Evolutionary conservation across 495 filamentous ascomycete genomes (phyloP), one percentile per base, ranked within the genome.

Genomic region (Penicillium psychrofluorescens): DNA sequence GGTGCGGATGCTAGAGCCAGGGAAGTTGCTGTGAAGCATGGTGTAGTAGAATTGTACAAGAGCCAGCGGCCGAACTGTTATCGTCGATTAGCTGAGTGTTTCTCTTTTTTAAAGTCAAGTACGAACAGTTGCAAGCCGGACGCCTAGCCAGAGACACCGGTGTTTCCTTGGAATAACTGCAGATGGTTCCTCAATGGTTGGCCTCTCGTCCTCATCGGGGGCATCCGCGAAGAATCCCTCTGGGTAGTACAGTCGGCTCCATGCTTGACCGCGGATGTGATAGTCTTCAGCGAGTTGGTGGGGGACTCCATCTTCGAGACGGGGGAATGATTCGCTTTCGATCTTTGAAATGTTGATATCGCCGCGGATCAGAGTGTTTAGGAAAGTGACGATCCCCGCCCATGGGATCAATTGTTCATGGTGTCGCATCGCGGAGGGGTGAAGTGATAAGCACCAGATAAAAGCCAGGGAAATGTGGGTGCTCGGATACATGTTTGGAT

Each of bases 201-300:
- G 78, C 44, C 88, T 84, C 14, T 92, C 86, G 31, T 92, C 85
- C 41, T 90, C 88, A 6, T 83, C 74, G 48, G 76, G 76, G 11
- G 80, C 76, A 40, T 77, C 74, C 4, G 71, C 58, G 54, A 95
- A 95, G 73, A 83, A 95, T 2, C 67, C 58, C 1, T 67, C 49
- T 0, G 87, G 86, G 43, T 81, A 92, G 44, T 89, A 86, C 8
- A 64, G 56, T 35, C 80, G 73, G 4, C 76, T 77, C 80, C 84
- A 95, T 4, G 82, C 55, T 13, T 90, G 75, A 0, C 90, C 92
- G 6, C 84, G 77, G 43, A 95, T 79, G 0, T 81, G 69, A 46
- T 80, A 95, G 49, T 98, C 92, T 49, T 96, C 92, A 0, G 88
- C 82, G 0, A 95, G 58, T 5, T 88, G 88, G n/a, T 76, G 67